These are phyloP conservation scores for Bassia scoparia DNA, from an alignment of 148 eudicot genomes.

Conservation along the genomic window DNA sequence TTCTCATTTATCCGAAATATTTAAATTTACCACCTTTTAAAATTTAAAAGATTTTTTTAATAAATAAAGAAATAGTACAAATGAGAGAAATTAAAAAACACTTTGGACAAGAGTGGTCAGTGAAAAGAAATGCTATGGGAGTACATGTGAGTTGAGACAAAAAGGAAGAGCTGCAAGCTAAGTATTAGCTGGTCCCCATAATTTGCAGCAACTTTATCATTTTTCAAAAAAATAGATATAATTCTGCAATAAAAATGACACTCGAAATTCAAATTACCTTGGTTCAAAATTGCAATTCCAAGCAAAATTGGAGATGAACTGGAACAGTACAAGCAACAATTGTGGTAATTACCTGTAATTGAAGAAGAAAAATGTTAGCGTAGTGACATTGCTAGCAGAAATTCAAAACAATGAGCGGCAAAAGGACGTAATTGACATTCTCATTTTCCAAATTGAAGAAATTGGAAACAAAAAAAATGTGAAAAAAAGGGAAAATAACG, in stretches of 20 bases:
- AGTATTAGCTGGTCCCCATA: slow-evolving; percentile 14
- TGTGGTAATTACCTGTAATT: background rate
- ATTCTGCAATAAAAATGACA: too few species aligned
- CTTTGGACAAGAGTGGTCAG: background rate
- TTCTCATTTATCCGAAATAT: too few species aligned
- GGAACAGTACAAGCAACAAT: background rate
- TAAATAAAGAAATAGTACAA: background rate
- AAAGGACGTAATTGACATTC: background rate
- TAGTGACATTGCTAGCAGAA: too few species aligned
- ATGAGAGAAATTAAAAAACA: background rate
- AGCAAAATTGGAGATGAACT: background rate
- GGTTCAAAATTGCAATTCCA: too few species aligned
- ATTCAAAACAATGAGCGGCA: background rate
- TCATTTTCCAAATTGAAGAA: background rate
- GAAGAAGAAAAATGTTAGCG: background rate
- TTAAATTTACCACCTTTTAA: background rate
- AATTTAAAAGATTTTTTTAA: background rate
- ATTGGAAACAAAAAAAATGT: background rate
- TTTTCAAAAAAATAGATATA: too few species aligned
- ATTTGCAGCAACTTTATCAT: background rate
- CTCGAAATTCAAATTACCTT: too few species aligned
- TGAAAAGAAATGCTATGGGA: background rate
- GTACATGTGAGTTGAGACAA: background rate
- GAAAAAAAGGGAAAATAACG: background rate
- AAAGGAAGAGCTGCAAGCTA: background rate